Base-by-base conservation (phyloP, 371 early-diverging fungal species). In the Cokeromyces recurvatus region DNA sequence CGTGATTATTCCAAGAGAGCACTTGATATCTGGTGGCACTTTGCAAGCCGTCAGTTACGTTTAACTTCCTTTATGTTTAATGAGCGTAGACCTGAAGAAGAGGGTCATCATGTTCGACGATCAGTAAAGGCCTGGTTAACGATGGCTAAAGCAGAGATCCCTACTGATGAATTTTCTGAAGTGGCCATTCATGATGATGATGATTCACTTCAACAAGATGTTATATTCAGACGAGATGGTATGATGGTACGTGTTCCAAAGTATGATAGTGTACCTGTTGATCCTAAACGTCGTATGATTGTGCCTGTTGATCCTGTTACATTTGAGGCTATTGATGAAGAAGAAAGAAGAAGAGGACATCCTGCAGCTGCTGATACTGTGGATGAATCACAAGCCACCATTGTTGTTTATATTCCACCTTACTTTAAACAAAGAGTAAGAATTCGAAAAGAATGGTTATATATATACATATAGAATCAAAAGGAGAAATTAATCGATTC, bases 11-110 rank as follows among this genome's bases (percentile, higher is more conserved):
- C 82, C 32, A 68, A 70, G 42, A 58, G 53, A 17, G 53, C 73
- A 17, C 65, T 91, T 36, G 57, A 59, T 16, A 51, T 51, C 12
- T 89, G 91, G 87, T 92, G 89, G 85, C 71, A 70, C 21, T 46
- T 68, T 31, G 71, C 80, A 0, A 82, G 91, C 1, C 68, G 71
- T 7, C 55, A 56, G n/a, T 60, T 90, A 25, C 84, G 93, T 1
- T 58, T 95, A 39, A 78, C 90, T 5, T 81, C 86, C n/a, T 93
- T 92, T 56, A 77, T 95, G 74, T 84, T 93, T 55, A 89, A 90
- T 25, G 77, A 72, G 17, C 75, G 82, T 10, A 63, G 66, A 43
- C 57, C 67, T 0, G 86, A 82, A 34, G 93, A 93, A 55, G 56
- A 64, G 43, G 60, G 64, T 12, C 17, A 27, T 7, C 52, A 52